phyloP scores from a whole-genome alignment of 2,329 filamentous ascomycete species.

The Madurella mycetomatis region DNA sequence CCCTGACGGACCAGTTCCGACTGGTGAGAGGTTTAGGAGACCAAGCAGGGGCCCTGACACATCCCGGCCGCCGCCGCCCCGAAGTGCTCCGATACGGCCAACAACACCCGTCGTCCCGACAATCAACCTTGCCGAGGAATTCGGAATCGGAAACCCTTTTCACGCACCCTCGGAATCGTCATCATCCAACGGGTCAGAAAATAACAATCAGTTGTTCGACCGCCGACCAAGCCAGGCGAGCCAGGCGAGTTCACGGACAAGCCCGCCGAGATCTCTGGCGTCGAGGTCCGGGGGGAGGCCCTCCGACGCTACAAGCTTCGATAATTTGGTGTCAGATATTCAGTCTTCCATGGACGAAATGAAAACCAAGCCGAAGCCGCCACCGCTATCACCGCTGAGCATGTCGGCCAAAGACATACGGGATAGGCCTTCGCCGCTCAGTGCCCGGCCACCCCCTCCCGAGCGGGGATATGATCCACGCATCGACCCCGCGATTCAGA shows the following conservation, averaged over 20 bases:
- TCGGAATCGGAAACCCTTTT: slow-evolving; percentile 59
- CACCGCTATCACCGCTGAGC: slow-evolving; percentile 19
- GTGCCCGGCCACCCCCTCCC: slow-evolving; percentile 20
- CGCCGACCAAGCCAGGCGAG: slow-evolving; percentile 50
- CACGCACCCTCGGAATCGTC: slow-evolving; percentile 61
- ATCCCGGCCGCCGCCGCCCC: slow-evolving; percentile 49
- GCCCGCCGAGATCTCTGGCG: slow-evolving; percentile 44
- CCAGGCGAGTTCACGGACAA: slow-evolving; percentile 57
- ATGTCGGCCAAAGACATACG: slow-evolving; percentile 23
- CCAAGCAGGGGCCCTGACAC: slow-evolving; percentile 47
- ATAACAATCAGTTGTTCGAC: slow-evolving; percentile 33
- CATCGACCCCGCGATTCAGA: slow-evolving; percentile 32
- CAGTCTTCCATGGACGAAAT: slow-evolving; percentile 46
- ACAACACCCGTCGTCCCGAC: slow-evolving; percentile 34
- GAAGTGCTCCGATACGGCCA: slow-evolving; percentile 44
- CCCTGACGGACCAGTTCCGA: slow-evolving; percentile 22
- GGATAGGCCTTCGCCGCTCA: slow-evolving; percentile 27
- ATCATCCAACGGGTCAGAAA: slow-evolving; percentile 60
- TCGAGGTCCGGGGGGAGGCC: slow-evolving; percentile 35
- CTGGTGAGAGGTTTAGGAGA: slow-evolving; percentile 31
- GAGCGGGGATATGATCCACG: slow-evolving; percentile 32
- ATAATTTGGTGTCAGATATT: slow-evolving; percentile 53
- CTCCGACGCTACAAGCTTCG: slow-evolving; percentile 44
- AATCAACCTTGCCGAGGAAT: slow-evolving; percentile 56
- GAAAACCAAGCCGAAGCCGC: slow-evolving; percentile 29